phyloP scores from a whole-genome alignment of 2,329 filamentous ascomycete genomes.

The Venturia nashicola region DNA sequence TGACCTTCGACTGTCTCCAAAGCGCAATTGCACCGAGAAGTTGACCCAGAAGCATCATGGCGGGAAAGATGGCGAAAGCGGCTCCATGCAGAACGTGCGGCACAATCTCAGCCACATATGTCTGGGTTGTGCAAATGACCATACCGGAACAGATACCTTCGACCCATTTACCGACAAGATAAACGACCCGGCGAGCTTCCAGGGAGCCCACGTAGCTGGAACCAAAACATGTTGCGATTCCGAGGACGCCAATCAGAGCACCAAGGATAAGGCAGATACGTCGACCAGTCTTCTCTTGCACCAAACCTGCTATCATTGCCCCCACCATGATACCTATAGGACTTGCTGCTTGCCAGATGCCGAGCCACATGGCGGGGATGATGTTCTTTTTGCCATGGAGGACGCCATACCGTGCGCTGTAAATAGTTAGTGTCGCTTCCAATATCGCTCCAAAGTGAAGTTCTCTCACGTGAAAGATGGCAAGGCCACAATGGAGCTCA shows the following conservation, averaged over 20 bases:
- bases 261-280: not conserved
- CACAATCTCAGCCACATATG: slow-evolving; percentile 40
- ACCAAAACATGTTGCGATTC: slow-evolving; percentile 1
- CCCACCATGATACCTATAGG: not conserved
- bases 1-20: slow-evolving; percentile 23
- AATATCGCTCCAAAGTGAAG: not conserved
- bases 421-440: too few species aligned
- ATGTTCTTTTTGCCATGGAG: not conserved
- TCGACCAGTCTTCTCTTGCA: not conserved
- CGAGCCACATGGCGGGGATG: not conserved
- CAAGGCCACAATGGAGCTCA: not conserved
- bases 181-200: not conserved
- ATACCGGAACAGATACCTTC: not conserved
- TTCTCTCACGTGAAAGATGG: not conserved
- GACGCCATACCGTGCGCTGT: not conserved
- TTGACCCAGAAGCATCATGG: slow-evolving; percentile 37
- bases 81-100: slow-evolving; percentile 35
- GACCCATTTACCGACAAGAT: not conserved
- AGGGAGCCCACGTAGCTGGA: not conserved
- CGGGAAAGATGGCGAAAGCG: slow-evolving; percentile 36
- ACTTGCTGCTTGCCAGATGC: not conserved
- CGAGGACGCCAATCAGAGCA: not conserved
- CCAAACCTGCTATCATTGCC: not conserved
- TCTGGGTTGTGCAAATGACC: slow-evolving; percentile 14
- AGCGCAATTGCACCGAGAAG: slow-evolving; percentile 32